Conservation (phyloP, 2,329 filamentous ascomycete genomes). For the Trichoderma semiorbis region DNA sequence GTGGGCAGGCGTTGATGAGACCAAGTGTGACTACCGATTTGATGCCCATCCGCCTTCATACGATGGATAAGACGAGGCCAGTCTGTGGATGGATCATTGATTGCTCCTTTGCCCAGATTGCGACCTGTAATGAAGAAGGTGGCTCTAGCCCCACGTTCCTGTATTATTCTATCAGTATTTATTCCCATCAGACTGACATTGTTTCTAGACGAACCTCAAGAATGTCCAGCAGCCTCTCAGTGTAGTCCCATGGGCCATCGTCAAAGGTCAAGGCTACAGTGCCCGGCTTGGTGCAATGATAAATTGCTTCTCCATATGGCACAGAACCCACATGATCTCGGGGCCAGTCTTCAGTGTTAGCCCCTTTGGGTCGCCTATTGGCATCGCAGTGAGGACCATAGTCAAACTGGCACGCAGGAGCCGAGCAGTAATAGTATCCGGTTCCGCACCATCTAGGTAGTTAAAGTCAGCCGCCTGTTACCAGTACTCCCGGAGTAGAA, state of each 20-base stretch:
- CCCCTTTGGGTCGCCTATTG: conserved; percentile 49
- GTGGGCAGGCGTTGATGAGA: conserved; percentile 42
- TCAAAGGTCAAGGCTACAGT: conserved; percentile 45
- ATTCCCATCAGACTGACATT: accelerated
- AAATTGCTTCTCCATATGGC: conserved; percentile 54
- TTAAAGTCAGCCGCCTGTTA: too few relatives aligned
- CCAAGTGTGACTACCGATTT: conserved; percentile 55
- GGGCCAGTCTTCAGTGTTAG: conserved; percentile 50
- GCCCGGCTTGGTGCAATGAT: conserved; percentile 33
- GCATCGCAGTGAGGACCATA: conserved; percentile 61
- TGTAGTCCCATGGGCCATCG: conserved; percentile 44
- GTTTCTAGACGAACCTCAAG: conserved; percentile 25
- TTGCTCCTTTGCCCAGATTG: conserved; percentile 40
- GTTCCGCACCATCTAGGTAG: conserved; percentile 52
- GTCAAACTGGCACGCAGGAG: conserved; percentile 59
- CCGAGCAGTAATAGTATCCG: conserved; percentile 54
- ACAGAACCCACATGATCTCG: conserved; percentile 53
- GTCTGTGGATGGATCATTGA: conserved; percentile 36
- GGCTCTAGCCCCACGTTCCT: conserved; percentile 34
- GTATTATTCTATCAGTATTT: neutral
- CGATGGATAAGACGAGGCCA: conserved; percentile 39
- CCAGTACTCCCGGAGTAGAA: neutral
- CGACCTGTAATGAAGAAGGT: conserved; percentile 38
- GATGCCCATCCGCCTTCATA: conserved; percentile 54
- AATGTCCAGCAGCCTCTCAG: conserved; percentile 39